phyloP scores from a whole-genome alignment of 2,329 filamentous ascomycete genomes.

The Chaetomium olivaceum region DNA sequence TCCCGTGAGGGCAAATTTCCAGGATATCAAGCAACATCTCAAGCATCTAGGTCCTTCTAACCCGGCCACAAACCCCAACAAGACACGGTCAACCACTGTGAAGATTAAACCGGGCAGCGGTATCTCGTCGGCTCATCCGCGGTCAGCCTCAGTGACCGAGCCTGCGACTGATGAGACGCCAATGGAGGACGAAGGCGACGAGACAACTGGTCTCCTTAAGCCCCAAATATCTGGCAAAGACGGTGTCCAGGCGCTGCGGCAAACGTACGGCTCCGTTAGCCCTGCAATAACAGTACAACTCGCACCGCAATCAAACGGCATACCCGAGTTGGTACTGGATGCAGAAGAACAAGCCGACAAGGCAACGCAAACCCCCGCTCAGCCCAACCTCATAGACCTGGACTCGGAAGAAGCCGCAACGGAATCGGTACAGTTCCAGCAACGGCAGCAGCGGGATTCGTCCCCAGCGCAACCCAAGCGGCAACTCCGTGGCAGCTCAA shows the following conservation, averaged over 20 bases:
- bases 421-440: slow-evolving; percentile 11
- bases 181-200: slow-evolving; percentile 36
- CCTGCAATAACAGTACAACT: slow-evolving; percentile 28
- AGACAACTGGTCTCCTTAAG: slow-evolving; percentile 47
- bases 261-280: slow-evolving; percentile 53
- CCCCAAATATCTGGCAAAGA: slow-evolving; percentile 62
- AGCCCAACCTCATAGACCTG: slow-evolving; percentile 17
- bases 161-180: slow-evolving; percentile 8
- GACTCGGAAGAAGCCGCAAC: not conserved
- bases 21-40: slow-evolving; percentile 64
- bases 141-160: slow-evolving; percentile 31
- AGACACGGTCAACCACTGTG: slow-evolving; percentile 62
- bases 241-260: slow-evolving; percentile 61
- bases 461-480: not conserved
- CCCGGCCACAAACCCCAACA: slow-evolving; percentile 63
- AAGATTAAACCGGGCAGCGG: slow-evolving; percentile 60
- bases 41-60: slow-evolving; percentile 68
- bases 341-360: slow-evolving; percentile 30
- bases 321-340: slow-evolving; percentile 24
- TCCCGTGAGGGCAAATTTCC: slow-evolving; percentile 60
- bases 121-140: slow-evolving; percentile 24
- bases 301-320: slow-evolving; percentile 32
- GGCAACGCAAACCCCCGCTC: slow-evolving; percentile 32
- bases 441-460: slow-evolving; percentile 7
- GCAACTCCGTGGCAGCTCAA: slow-evolving; percentile 24